Conservation (phyloP, 148 eudicot species). For the Pharnaceum exiguum region DNA sequence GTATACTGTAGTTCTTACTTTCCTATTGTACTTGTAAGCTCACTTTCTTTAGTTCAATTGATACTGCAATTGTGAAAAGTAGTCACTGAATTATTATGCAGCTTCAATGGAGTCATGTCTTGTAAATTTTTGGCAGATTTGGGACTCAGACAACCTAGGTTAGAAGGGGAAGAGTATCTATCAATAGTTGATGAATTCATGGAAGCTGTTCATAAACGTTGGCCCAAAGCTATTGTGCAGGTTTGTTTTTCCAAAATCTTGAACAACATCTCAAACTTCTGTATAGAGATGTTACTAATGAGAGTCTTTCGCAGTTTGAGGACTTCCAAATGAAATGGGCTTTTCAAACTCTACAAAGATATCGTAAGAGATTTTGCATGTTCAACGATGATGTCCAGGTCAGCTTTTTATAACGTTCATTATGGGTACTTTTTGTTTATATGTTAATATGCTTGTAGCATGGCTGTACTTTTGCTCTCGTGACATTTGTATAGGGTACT, state of each 20-base stretch:
- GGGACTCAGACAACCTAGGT: conserved; percentile 83
- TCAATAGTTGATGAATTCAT: conserved; percentile 85
- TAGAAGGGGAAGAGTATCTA: conserved; percentile 95
- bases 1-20: background rate
- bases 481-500: conserved; percentile 58
- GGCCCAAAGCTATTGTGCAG: conserved; percentile 99
- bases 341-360: conserved; percentile 87
- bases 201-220: conserved; percentile 93
- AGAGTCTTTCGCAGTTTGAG: conserved; percentile 63
- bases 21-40: background rate
- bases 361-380: conserved; percentile 86
- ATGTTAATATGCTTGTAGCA: background rate
- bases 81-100: background rate
- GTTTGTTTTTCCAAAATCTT: conserved; percentile 33
- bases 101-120: conserved; percentile 5
- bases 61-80: background rate
- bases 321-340: conserved; percentile 99
- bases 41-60: background rate
- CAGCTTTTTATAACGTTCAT: conserved; percentile 14
- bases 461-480: background rate
- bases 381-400: conserved; percentile 99
- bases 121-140: conserved; percentile 56
- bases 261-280: conserved; percentile 4
- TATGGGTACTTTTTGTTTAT: background rate
- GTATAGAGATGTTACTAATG: conserved; percentile 9